phyloP scores from a whole-genome alignment of 2,329 filamentous ascomycete species.

The Phyllachora maydis region DNA sequence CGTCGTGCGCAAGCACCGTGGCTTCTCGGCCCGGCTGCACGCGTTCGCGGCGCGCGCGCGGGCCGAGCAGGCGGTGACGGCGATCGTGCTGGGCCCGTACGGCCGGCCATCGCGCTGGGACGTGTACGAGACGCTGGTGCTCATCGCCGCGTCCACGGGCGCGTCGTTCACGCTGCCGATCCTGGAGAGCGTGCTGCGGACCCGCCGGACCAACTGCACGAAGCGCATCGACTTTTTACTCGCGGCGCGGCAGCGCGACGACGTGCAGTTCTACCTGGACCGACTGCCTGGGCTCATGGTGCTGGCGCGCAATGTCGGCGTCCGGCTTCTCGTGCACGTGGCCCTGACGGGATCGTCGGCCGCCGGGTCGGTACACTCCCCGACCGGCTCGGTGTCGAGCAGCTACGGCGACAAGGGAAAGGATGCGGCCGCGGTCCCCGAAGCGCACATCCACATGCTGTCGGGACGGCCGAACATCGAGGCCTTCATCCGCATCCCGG shows the following conservation, averaged over 20 bases:
- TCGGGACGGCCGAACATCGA: constrained; percentile 26
- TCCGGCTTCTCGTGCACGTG: constrained; percentile 29
- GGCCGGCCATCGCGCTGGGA: constrained; percentile 33
- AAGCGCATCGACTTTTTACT: constrained; percentile 31
- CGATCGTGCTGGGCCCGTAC: constrained; percentile 34
- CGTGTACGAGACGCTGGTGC: constrained; percentile 34
- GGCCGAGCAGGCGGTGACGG: constrained; percentile 14
- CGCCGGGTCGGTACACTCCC: too few relatives aligned
- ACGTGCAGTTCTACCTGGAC: constrained; percentile 32
- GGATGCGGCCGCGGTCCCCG: constrained; percentile 9
- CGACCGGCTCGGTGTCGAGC: constrained; percentile 5
- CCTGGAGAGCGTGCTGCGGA: constrained; percentile 28
- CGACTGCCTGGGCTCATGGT: constrained; percentile 23
- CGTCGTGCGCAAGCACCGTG: constrained; percentile 30
- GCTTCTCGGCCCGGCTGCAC: constrained; percentile 34
- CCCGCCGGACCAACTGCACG: constrained; percentile 20
- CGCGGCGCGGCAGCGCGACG: constrained; percentile 26
- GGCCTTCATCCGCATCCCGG: constrained; percentile 26
- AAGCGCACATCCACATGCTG: constrained; percentile 22
- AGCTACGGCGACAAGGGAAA: constrained; percentile 3
- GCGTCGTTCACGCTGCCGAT: constrained; percentile 40
- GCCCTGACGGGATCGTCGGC: constrained; percentile 22
- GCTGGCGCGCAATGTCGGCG: constrained; percentile 18
- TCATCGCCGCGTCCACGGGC: constrained; percentile 42
- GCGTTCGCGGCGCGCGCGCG: constrained; percentile 18